A percentile compares a stretch with the other conserved stretches of the same genome.
phyloP scores from a whole-genome alignment of 2,329 filamentous ascomycete species.

The Lomentospora prolificans region DNA sequence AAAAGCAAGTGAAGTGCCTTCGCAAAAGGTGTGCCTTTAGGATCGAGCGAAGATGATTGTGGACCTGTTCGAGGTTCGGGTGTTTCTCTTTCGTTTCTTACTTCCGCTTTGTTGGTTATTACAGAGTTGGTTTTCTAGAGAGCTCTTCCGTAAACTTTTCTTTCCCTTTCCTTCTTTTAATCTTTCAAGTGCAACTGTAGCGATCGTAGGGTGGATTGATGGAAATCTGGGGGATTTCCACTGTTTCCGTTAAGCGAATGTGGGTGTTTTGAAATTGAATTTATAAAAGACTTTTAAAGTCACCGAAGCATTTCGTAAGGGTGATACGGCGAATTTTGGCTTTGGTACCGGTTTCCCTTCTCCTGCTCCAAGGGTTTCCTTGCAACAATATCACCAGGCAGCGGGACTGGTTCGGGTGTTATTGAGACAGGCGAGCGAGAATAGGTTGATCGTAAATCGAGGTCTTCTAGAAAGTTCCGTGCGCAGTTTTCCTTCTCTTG shows the following conservation, averaged over 20 bases:
- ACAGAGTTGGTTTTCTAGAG: neutral
- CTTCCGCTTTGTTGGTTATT: slow-evolving; percentile 3
- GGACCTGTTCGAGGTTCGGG: neutral
- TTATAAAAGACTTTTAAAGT: neutral
- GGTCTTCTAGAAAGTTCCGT: slow-evolving; percentile 8
- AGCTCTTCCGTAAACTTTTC: slow-evolving; percentile 8
- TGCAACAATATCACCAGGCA: neutral
- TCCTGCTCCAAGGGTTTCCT: neutral
- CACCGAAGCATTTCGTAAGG: slow-evolving; percentile 1
- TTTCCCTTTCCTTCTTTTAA: slow-evolving; percentile 11
- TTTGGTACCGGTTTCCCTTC: neutral
- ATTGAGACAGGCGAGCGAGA: neutral
- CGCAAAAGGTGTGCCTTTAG: neutral
- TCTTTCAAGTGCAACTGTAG: slow-evolving; percentile 19
- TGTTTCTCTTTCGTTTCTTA: slow-evolving; percentile 12
- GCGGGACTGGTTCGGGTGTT: slow-evolving; percentile 7
- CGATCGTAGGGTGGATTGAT: slow-evolving; percentile 23
- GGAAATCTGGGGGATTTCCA: neutral
- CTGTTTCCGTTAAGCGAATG: slow-evolving; percentile 4
- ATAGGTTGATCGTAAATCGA: slow-evolving; percentile 7
- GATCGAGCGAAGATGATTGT: neutral
- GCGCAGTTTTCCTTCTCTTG: neutral
- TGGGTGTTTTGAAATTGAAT: slow-evolving; percentile 6
- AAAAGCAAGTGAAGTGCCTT: neutral
- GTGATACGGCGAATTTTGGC: neutral